A percentile compares a stretch with the other conserved stretches of the same genome.
Evolutionary conservation across 2,329 filamentous ascomycete genomes (phyloP).

Genomic region (Sarocladium strictum): DNA sequence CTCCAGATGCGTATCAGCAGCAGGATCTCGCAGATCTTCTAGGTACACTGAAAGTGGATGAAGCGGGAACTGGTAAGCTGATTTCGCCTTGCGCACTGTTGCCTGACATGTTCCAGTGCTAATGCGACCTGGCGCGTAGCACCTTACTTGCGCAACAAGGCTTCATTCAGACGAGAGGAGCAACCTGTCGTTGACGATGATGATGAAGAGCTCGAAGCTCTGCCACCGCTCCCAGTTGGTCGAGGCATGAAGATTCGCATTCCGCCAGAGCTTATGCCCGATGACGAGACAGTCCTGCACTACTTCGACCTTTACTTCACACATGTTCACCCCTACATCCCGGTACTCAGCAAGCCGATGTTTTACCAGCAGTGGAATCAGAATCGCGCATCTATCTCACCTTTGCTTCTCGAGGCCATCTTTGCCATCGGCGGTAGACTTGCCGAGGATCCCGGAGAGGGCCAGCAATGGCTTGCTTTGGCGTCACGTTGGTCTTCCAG

Average conservation of each 20-base stretch:
- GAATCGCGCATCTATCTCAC: conserved; percentile 78
- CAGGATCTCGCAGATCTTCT: conserved; percentile 74
- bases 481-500: conserved; percentile 59
- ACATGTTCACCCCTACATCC: conserved; percentile 88
- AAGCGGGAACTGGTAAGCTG: conserved; percentile 71
- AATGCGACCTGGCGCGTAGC: conserved; percentile 40
- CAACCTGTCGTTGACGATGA: conserved; percentile 62
- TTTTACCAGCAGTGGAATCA: conserved; percentile 90
- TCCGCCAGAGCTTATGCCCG: conserved; percentile 87
- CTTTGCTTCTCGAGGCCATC: conserved; percentile 80
- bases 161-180: conserved; percentile 44
- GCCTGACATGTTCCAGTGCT: not conserved
- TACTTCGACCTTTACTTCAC: conserved; percentile 90
- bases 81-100: not conserved
- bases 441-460: conserved; percentile 76
- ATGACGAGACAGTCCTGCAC: conserved; percentile 71
- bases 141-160: conserved; percentile 72
- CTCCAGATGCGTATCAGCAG: conserved; percentile 59
- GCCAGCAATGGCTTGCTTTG: conserved; percentile 87
- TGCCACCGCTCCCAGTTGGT: conserved; percentile 63
- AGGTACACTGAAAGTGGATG: conserved; percentile 81
- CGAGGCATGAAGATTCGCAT: conserved; percentile 78
- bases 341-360: conserved; percentile 73
- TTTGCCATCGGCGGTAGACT: conserved; percentile 84
- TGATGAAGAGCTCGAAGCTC: conserved; percentile 64